A percentile compares a stretch with the other conserved stretches of the same genome.
Conservation (phyloP, 2,329 filamentous ascomycete genomes). For the Pyrenochaeta sp. region DNA sequence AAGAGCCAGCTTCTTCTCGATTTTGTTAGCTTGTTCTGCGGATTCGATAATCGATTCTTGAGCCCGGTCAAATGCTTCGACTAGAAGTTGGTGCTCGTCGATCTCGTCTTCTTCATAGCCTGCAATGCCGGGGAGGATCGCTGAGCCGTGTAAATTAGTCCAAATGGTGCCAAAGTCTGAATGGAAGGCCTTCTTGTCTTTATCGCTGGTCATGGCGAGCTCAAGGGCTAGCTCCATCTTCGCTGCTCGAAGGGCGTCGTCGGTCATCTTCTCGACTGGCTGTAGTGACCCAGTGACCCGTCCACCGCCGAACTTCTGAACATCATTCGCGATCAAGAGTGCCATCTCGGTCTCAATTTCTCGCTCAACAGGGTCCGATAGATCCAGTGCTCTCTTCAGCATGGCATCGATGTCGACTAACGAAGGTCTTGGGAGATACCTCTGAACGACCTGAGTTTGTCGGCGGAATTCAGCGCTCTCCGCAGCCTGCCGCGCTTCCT, state of each 20-base stretch:
- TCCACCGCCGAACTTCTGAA: slow-evolving; percentile 74
- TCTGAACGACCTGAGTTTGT: slow-evolving; percentile 91
- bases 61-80: slow-evolving; percentile 76
- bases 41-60: slow-evolving; percentile 76
- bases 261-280: slow-evolving; percentile 71
- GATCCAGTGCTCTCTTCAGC: slow-evolving; percentile 67
- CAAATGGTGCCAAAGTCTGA: slow-evolving; percentile 55
- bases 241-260: slow-evolving; percentile 76
- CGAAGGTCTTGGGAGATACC: slow-evolving; percentile 78
- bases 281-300: slow-evolving; percentile 70
- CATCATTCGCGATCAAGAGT: slow-evolving; percentile 82
- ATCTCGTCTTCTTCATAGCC: slow-evolving; percentile 82
- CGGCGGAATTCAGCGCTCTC: slow-evolving; percentile 76
- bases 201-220: slow-evolving; percentile 61
- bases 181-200: slow-evolving; percentile 58
- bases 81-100: slow-evolving; percentile 71
- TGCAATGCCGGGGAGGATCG: slow-evolving; percentile 76
- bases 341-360: slow-evolving; percentile 81
- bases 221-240: slow-evolving; percentile 80
- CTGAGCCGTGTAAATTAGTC: slow-evolving; percentile 57
- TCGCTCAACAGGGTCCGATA: slow-evolving; percentile 70
- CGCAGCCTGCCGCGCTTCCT: slow-evolving; percentile 68
- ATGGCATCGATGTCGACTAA: slow-evolving; percentile 75
- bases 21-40: slow-evolving; percentile 82
- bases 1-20: slow-evolving; percentile 91